Evolutionary conservation across 2,329 filamentous ascomycete genomes (phyloP), one percentile per base, ranked within the genome.

Genomic region (Paraphaeosphaeria minitans): DNA sequence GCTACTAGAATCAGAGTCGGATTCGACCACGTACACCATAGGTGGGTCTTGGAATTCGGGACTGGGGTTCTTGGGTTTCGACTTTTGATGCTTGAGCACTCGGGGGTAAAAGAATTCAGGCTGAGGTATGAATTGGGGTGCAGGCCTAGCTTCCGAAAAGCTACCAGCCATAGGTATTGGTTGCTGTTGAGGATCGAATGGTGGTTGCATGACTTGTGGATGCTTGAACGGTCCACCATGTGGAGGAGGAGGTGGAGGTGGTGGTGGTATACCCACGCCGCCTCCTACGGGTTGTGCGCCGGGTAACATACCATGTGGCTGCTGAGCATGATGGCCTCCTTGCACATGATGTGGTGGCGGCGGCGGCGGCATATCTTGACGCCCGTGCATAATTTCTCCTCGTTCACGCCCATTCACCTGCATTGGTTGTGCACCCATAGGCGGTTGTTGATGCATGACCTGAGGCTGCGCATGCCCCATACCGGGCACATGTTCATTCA

Each of bases 1-100:
- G 12, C 64, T 59, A 59, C 58, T 61, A 35, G 59, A 62, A 12
- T 67, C 63, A 1, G 62, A 69, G 4, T 63, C 66, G 1, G 65
- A 66, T 19, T 58, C 62, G 21, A 7, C 33, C n/a, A 57, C 56
- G 2, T 54, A 59, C 9, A 31, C 29, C 29, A 31, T 31, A 31
- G 29, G 29, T 31, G 58, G 45, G 6, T 46, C 58, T n/a, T 45
- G 59, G 35, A 51, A 46, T 13, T 58, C 54, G 21, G 12, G 48
- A 4, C 39, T 52, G 6, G 48, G 21, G 9, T 22, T 53, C 24
- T 59, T 67, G 14, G 59, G 29, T 13, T 56, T 49, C 19, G 46
- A 48, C 16, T 49, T 47, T 13, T 56, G 50, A 16, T 53, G 50
- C 22, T 53, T 53, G 35, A 43, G 50, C 13, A 29, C 24, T 43